Base-by-base conservation (phyloP, 2,329 filamentous ascomycete species). In the Alternaria longipes region DNA sequence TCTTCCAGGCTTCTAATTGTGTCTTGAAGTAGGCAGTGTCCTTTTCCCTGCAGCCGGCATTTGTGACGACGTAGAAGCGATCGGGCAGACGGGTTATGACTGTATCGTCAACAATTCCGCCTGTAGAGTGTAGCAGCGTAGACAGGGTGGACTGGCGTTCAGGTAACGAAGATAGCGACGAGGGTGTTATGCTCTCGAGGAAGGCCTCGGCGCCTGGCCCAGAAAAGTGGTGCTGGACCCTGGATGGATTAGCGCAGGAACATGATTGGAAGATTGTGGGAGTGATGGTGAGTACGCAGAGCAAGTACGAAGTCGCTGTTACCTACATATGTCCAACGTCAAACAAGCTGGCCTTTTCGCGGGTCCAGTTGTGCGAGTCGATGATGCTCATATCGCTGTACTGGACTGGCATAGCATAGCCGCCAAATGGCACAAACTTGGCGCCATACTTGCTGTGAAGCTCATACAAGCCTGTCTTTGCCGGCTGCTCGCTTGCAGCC, bases 341-440 rank as follows among this genome's bases (percentile, higher is more conserved):
- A 76, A 99, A 99, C 66, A 99, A 83, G 66, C 93, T 97, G 59
- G 92, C 91, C 80, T 94, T 91, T 71, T 89, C 86, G 56, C 95
- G 89, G 16, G 95, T 98, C 86, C 94, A 97, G 72, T 89, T 86
- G 83, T 98, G 95, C 54, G 93, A 97, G 63, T 93, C 91, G 68
- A 87, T 85, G 65, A 97, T 90, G 69, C 90, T 90, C 67, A 91
- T 85, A 67, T 89, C 87, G 34, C 85, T 81, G 83, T 98, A 99
- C 79, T 95, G 91, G 45, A 99, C 89, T 8, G 95, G 95, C 93
- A 99, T 97, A 70, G 87, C 85, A 82, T 90, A 97, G 68, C 93
- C 93, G 65, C 92, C 94, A 81, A 97, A 99, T n/a, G 93, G 92
- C 51, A 97, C 94, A 88, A 98, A 95, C 82, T 97, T 97, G 68